A percentile compares a stretch with the other conserved stretches of the same genome.
Conservation (phyloP, 163 green algal genomes). For the Chlorella variabilis region DNA sequence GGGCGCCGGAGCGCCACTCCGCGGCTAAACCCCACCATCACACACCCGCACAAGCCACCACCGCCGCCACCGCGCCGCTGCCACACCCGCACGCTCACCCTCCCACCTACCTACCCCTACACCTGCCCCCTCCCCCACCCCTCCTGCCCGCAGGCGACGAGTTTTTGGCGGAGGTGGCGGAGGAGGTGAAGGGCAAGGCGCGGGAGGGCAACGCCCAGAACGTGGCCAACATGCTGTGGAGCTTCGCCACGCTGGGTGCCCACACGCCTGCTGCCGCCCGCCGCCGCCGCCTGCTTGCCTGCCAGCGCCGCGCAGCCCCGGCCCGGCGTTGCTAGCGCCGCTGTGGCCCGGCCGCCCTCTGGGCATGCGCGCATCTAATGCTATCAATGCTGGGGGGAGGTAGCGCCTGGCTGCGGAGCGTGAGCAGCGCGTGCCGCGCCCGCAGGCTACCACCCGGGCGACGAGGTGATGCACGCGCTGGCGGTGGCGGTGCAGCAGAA, state of each 20-base stretch:
- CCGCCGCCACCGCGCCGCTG: neutral
- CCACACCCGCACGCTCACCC: neutral
- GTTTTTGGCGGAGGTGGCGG: constrained; percentile 47
- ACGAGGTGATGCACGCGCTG: constrained; percentile 49
- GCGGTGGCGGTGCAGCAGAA: constrained; percentile 33
- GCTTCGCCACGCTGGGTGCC: constrained; percentile 57
- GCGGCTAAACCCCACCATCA: neutral
- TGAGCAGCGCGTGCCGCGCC: too few relatives aligned
- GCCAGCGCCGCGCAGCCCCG: too few relatives aligned
- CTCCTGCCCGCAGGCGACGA: constrained; percentile 14
- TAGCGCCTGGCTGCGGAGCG: too few relatives aligned
- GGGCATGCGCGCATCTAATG: too few relatives aligned
- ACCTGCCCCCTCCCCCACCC: neutral
- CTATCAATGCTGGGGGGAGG: too few relatives aligned
- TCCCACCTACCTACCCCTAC: neutral
- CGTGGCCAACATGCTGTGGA: constrained; percentile 63
- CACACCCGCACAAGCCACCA: too few relatives aligned
- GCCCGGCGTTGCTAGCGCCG: neutral
- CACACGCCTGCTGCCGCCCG: too few relatives aligned
- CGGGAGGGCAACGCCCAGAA: constrained; percentile 58
- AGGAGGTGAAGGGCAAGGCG: constrained; percentile 41
- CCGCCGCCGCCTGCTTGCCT: too few relatives aligned
- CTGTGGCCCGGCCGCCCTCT: too few relatives aligned
- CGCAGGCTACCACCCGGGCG: constrained; percentile 54
- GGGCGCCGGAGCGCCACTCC: neutral